phyloP scores from a whole-genome alignment of 1,139 yeast genomes.

The Sugiyamaella castrensis region DNA sequence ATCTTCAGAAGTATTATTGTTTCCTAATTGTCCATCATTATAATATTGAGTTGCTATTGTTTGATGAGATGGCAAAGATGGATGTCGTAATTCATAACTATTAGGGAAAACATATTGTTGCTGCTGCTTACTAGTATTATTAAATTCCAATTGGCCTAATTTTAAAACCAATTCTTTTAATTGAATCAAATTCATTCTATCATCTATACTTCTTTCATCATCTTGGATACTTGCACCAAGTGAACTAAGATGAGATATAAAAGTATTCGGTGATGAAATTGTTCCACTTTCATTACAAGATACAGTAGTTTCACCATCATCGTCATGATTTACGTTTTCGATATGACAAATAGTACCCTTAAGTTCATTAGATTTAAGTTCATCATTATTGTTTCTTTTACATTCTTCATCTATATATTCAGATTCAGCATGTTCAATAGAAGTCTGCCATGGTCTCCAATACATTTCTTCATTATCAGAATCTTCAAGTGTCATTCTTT shows the following conservation, averaged over 20 bases:
- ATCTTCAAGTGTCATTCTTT: constrained; percentile 26
- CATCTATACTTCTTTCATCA: constrained; percentile 2
- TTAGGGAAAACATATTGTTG: background rate
- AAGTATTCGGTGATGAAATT: background rate
- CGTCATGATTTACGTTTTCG: background rate
- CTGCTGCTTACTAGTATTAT: background rate
- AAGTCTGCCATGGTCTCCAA: constrained; percentile 30
- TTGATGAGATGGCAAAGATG: no score
- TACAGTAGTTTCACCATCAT: background rate
- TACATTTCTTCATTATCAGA: constrained; percentile 32
- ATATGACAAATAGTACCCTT: no score
- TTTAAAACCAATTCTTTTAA: constrained; percentile 5
- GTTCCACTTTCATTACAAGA: background rate
- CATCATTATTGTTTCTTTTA: constrained; percentile 11
- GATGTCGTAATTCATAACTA: no score
- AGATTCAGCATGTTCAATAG: constrained; percentile 25
- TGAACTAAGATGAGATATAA: constrained; percentile 3
- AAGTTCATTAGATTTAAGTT: no score
- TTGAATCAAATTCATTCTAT: constrained; percentile 1
- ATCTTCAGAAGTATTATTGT: background rate
- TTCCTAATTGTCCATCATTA: no score
- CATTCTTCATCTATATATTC: constrained; percentile 18
- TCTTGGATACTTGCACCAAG: constrained; percentile 7
- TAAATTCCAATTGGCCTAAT: constrained; percentile 4
- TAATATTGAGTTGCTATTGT: no score